Evolutionary conservation across 2,329 filamentous ascomycete genomes (phyloP).

Genomic region (Colletotrichum sp.): DNA sequence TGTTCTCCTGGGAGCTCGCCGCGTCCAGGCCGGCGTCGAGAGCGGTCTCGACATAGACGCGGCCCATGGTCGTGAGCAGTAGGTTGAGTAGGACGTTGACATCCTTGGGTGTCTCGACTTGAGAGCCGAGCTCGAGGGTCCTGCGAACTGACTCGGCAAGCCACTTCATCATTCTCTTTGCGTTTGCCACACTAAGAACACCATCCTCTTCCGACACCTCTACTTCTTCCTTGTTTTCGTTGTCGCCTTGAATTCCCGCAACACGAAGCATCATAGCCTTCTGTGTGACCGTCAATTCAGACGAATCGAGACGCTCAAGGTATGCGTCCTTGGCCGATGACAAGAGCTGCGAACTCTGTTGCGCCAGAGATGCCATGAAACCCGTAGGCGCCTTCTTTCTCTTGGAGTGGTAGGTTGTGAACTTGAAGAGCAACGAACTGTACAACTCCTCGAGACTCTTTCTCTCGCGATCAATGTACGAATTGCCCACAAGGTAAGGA

Average conservation of each 20-base stretch:
- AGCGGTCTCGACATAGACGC: constrained; percentile 74
- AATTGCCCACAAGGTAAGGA: constrained; percentile 70
- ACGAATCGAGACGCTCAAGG: constrained; percentile 84
- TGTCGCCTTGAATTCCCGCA: constrained; percentile 80
- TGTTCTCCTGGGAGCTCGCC: constrained; percentile 76
- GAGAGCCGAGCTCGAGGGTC: constrained; percentile 86
- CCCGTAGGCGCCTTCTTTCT: constrained; percentile 88
- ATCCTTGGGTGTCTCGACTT: constrained; percentile 91
- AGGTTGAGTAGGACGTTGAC: constrained; percentile 84
- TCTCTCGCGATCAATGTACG: constrained; percentile 72
- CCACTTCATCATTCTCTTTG: constrained; percentile 99
- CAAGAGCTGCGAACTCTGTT: constrained; percentile 87
- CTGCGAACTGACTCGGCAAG: constrained; percentile 92
- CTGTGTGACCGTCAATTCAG: constrained; percentile 85
- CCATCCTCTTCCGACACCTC: constrained; percentile 93
- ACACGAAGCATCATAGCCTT: constrained; percentile 90
- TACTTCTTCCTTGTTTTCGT: constrained; percentile 80
- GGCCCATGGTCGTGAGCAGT: constrained; percentile 85
- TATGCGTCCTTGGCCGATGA: constrained; percentile 90
- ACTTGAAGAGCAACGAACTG: constrained; percentile 93
- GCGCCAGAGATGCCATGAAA: constrained; percentile 90
- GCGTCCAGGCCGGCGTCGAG: constrained; percentile 74
- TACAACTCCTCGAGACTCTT: constrained; percentile 80
- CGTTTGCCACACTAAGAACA: constrained; percentile 77
- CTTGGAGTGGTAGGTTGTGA: constrained; percentile 89